Conservation (phyloP, 108 stramenopile genomes). For the Skeletonema grethae region DNA sequence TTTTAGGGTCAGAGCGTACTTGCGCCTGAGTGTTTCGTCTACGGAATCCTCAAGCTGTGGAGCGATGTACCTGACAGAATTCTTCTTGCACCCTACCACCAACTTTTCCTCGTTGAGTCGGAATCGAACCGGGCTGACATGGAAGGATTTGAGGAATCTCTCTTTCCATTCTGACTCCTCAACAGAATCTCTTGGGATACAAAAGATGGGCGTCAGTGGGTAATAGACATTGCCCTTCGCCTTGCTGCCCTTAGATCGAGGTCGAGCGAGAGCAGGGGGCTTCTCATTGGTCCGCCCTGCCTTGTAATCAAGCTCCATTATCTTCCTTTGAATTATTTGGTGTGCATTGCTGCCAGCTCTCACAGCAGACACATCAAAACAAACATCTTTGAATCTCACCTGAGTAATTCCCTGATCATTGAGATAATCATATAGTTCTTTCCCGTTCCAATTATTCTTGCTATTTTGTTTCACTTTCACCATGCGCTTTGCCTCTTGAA, state of each 20-base stretch:
- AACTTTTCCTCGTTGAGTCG: too few species aligned
- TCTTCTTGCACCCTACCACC: neutral
- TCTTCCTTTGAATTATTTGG: neutral
- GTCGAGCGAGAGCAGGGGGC: neutral
- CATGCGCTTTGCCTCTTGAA: too few species aligned
- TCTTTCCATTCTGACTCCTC: too few species aligned
- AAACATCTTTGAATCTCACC: too few species aligned
- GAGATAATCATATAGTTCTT: too few species aligned
- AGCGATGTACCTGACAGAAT: neutral
- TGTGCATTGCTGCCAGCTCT: neutral
- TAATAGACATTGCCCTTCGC: neutral
- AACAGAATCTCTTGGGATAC: neutral
- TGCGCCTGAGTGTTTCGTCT: constrained; percentile 1
- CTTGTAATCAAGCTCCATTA: neutral
- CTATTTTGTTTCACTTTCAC: too few species aligned
- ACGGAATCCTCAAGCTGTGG: neutral
- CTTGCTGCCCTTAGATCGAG: neutral
- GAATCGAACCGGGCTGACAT: too few species aligned
- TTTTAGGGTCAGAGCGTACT: neutral
- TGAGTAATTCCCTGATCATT: too few species aligned
- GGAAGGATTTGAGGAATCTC: too few species aligned
- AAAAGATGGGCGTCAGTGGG: neutral
- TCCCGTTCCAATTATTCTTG: too few species aligned
- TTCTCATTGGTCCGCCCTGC: neutral
- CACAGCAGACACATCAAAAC: too few species aligned